Base-by-base conservation (phyloP, 495 filamentous ascomycete genomes). In the Hypoxylon crocopeplum region DNA sequence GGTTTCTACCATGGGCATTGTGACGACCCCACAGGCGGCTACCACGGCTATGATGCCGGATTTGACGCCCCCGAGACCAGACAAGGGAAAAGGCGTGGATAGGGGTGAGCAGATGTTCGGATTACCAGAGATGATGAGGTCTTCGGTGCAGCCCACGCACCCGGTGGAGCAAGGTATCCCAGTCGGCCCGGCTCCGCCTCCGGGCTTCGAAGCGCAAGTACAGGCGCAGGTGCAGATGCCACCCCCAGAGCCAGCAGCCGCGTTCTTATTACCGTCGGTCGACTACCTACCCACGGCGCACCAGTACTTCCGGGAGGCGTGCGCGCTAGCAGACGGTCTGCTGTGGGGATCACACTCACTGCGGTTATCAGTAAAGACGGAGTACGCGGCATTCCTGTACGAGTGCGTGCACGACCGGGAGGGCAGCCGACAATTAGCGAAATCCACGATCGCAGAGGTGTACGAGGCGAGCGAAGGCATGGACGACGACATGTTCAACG, bases 351-450 rank as follows among this genome's bases (percentile, higher is more conserved):
- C 90, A 0, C 91, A 98, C 59, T 94, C 94, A 1, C 80, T 98
- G 12, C 88, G 94, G 2, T 80, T 98, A 0, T 94, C 90, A 0
- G 88, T 97, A 12, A 95, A 95, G 57, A 86, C 96, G 8, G 94
- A 98, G 72, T 94, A 92, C 69, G 84, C 87, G n/a, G 94, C 93
- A 1, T 98, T 97, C 67, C 79, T 96, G 3, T 96, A 94, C 77
- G 94, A 98, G 67, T 97, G 93, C 65, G 79, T 92, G 6, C 90
- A 94, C 64, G 93, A 98, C 57, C 74, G 81, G 45, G 85, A 88
- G 16, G 84, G 79, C 34, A 89, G 89, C 48, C 81, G 92, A 10
- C 81, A 83, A 20, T 62, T 97, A 1, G 95, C 94, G 2, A 87
- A 89, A 66, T 82, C 85, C 29, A 90, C 93, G 25, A 92, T 98